Base-by-base conservation (phyloP, 768 basidiomycete species). In the Tricholoma terreum region DNA sequence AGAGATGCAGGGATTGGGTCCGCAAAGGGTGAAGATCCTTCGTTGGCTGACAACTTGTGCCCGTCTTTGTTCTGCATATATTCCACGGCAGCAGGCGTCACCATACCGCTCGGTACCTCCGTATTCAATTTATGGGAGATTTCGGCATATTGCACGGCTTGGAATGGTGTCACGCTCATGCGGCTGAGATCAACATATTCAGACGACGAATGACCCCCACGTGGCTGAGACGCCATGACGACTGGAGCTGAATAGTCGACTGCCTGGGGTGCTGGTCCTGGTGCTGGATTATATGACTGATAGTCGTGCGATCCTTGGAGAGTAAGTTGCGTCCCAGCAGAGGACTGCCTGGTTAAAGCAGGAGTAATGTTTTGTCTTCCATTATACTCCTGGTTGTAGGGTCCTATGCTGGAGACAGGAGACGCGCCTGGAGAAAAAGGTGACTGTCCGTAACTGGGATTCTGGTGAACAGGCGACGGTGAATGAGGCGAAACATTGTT, bases 91-190 rank as follows among this genome's bases (percentile, higher is more conserved):
- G 69, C 63, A 3, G 72, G 70, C 9, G 71, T 74, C 31, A 63
- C 58, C 24, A 77, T 60, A 27, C 73, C 75, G 36, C 54, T 61
- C 5, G 78, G 76, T 9, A 73, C 69, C 14, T 76, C 69, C 4
- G 71, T 65, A 56, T 83, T 79, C 38, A 91, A 68, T 17, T 74
- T 80, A 62, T 79, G 75, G 5, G 85, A 82, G 55, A 90, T 89
- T 63, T 86, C 88, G 17, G 77, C 81, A 63, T 90, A 90, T 67
- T 91, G 90, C 0, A 77, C 79, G 38, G 86, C 89, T 65, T 91
- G 89, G 78, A 79, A 88, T 0, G 89, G 88, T 3, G 87, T 84
- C 2, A 89, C 81, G 63, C 87, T 89, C 15, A 84, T 84, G 43
- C 89, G 79, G 65, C 71, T 75, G 40, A 91, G 75, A 62, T 90